These are phyloP conservation scores for Carex scoparia DNA, from an alignment of 176 grass and related monocot species.

Conservation along the genomic window DNA sequence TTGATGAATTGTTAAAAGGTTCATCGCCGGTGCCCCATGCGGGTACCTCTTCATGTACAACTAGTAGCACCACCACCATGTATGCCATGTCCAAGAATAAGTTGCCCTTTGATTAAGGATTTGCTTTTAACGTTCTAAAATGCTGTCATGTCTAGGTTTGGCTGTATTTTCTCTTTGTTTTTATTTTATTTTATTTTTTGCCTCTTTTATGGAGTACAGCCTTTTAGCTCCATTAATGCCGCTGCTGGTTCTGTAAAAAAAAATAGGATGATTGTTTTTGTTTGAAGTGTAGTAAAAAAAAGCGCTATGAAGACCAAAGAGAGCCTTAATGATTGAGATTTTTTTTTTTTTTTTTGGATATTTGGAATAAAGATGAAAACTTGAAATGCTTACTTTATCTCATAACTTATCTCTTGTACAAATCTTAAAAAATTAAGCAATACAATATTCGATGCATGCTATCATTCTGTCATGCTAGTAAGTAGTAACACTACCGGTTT, in stretches of 20 bases:
- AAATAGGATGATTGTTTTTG: conserved; percentile 22
- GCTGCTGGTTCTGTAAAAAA: conserved; percentile 8
- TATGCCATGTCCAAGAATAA: conserved; percentile 56
- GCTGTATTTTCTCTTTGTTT: conserved; percentile 2
- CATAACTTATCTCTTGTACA: background rate
- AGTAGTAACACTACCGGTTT: background rate
- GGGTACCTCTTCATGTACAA: conserved; percentile 17
- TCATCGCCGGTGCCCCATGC: conserved; percentile 9
- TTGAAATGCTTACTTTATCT: background rate
- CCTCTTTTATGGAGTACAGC: conserved; percentile 1
- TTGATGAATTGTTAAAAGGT: conserved; percentile 60
- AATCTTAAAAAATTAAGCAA: background rate
- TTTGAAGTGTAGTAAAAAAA: conserved; percentile 20
- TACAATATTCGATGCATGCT: background rate
- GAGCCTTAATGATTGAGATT: conserved; percentile 18
- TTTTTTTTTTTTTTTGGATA: conserved; percentile 28
- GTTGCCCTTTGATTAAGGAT: conserved; percentile 39
- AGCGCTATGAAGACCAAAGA: conserved; percentile 5
- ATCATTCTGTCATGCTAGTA: background rate
- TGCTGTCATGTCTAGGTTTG: conserved; percentile 16
- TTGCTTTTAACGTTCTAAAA: background rate
- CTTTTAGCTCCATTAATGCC: conserved; percentile 1
- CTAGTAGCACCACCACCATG: conserved; percentile 43
- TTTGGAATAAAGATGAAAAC: conserved; percentile 41
- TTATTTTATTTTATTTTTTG: conserved; percentile 3